Base-by-base conservation (phyloP, 73 alveolate genomes). In the Paramecium pentaurelia region DNA sequence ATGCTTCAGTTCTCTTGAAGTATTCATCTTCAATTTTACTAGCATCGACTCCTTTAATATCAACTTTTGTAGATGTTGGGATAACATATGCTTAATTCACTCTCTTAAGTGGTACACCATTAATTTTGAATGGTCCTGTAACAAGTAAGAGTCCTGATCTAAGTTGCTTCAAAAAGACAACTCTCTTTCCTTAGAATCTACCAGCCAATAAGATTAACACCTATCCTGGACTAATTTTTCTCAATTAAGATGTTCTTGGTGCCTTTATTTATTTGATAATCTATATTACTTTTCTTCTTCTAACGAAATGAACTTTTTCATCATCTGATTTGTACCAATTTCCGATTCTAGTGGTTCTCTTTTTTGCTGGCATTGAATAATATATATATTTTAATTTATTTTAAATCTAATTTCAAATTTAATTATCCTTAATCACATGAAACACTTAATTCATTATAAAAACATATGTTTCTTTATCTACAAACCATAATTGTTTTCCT, bases 101-200 rank as follows among this genome's bases (percentile, higher is more conserved):
- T 97, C 99, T 95, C 95, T 93, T 96, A 85, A 97, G 94, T 36
- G 99, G 98, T 73, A 97, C 99, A 47, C 99, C 99, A 94, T 97
- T 97, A 60, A 95, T 93, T 93, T 95, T 97, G 98, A 95, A 95
- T 37, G 99, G 99, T 40, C 99, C 99, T 54, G 99, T 97, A 51
- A 97, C 99, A 71, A 97, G 96, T 73, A 97, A 87, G 75, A 95
- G 93, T 42, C 99, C 99, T 44, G 97, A 92, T 89, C 95, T 90
- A 77, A 97, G 96, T 91, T 95, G 97, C 95, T 97, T 97, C 92
- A 97, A 94, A 97, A 92, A 97, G 28, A 97, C 99, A 80, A 96
- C 99, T 92, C 99, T 94, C 95, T 95, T 97, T 42, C 99, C 99
- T 95, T 97, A 93, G 96, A 96, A 96, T 95, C 97, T 95, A 51